Base-by-base conservation (phyloP, 805 yeast genomes). In the Yarrowia sp. region DNA sequence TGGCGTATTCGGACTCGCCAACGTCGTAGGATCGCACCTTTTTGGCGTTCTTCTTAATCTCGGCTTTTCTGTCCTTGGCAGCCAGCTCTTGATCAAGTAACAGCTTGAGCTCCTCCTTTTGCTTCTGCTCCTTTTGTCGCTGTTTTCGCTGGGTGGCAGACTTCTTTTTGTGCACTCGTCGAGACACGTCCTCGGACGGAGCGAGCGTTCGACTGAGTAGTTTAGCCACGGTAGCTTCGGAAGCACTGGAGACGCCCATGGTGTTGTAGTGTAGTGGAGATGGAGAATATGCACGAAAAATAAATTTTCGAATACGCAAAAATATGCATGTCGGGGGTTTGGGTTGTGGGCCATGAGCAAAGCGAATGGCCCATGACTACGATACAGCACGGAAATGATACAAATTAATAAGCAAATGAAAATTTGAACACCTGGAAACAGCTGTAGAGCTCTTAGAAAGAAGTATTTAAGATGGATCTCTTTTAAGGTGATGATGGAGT, bases 141-240 rank as follows among this genome's bases (percentile, higher is more conserved):
- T 14, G 51, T 45, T 58, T 58, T 32, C 64, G 51, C 43, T 58
- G 50, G 32, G 64, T 43, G 9, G 64, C 50, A 13, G 64, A 58
- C 42, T 58, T 58, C 35, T 58, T 58, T 32, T 58, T 58, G 51
- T 44, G 51, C 32, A 58, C 64, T 44, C 51, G 15, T 58, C 64
- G 47, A 18, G 47, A 33, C 31, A 44, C 41, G 51, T 44, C 51
- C 18, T 58, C 51, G 36, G 50, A 43, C 35, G 51, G 50, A 22
- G 64, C 64, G 11, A 58, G 64, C 3, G 64, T 35, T n/a, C 51
- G 39, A n/a, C 51, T 36, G 22, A 58, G 64, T 15, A 58, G 51
- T 43, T 44, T 58, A 32, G 50, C 51, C 18, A 58, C 64, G 35
- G 64, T 58, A 35, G 50, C 64, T 51, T 43, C 64, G 31, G 64